Evolutionary conservation across 2,329 filamentous ascomycete genomes (phyloP), one percentile per base, ranked within the genome.

Genomic region (Phaeosphaeria sp.): DNA sequence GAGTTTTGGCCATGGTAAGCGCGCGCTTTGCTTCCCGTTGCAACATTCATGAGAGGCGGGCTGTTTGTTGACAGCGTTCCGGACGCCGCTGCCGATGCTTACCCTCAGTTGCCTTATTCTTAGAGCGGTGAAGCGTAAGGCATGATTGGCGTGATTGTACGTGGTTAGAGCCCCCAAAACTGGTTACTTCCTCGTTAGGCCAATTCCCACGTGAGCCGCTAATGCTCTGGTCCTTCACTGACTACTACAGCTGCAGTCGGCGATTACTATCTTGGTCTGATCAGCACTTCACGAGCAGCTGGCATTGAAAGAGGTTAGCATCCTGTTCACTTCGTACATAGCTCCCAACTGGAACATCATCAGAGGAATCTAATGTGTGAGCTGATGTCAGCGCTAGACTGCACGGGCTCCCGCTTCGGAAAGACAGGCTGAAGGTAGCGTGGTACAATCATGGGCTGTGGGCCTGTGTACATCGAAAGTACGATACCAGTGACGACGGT

Each of bases 321-420:
- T 39, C 11, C 3, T 39, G 36, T 39, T 39, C 4, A 36, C 36
- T 17, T 39, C 36, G 36, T 39, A 39, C 36, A 39, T 39, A 36
- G 13, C 20, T 47, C 22, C 9, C 9, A 18, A 6, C 21, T 22
- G 42, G 9, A 44, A 44, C 9, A 44, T 44, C 18, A 44, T 44
- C 42, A 44, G 18, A 44, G n/a, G 18, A 44, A 20, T 20, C 18
- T 44, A 6, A 11, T 33, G 43, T 13, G 27, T 23, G 43, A 36
- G 50, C 47, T 55, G 53, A 55, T 47, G 50, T 55, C 53, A 55
- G 53, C 53, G 27, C 53, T 55, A 55, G 41, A n/a, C 20, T 50
- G 53, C 53, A 50, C 53, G 25, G 53, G 27, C 53, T 55, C 53
- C 53, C 47, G 53, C 46, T 15, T 13, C 21, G 25, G 17, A 33